Evolutionary conservation across 2,329 filamentous ascomycete species (phyloP), one percentile per base, ranked within the genome.

Genomic region (Botrytis deweyae): DNA sequence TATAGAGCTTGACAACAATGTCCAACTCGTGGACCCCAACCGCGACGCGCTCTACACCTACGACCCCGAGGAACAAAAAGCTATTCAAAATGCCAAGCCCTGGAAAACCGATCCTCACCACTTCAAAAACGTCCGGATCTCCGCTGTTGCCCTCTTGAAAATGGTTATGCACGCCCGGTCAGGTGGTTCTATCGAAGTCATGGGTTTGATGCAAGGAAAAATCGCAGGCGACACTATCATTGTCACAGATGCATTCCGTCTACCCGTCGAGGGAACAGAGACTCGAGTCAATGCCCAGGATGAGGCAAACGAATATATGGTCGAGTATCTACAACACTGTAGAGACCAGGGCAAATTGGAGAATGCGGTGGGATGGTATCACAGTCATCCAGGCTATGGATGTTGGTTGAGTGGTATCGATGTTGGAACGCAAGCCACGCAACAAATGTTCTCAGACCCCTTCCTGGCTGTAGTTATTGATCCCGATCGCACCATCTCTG

Each of bases 121-220:
- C 86, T 99, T 98, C 88, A 97, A 95, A 82, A 88, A 92, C 72
- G 94, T 98, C 65, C 93, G 95, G 80, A 95, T 99, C 83, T 97
- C 93, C 70, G 94, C 96, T 74, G 91, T 97, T 20, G 96, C 96
- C 8, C 89, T 99, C 74, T 89, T 98, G 78, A 99, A 99, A 85
- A 99, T 99, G 96, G 94, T 97, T 77, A 98, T 98, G 93, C 96
- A 99, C 82, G 96, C 96, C 16, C 93, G 96, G n/a, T 95, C 94
- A 0, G 96, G 96, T 77, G 95, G 96, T 73, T 90, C 89, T 42
- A 88, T 98, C 77, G 96, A 99, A 85, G 89, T 99, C 79, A 99
- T 99, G 96, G 96, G 96, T 73, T 84, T 99, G 79, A 99, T 99
- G 96, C 93, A 97, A 81, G 96, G 96, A 76, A 97, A 97, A 83